These are phyloP conservation scores for Aureobasidium sp. DNA, from an alignment of 2,329 filamentous ascomycete genomes.

Conservation along the genomic window DNA sequence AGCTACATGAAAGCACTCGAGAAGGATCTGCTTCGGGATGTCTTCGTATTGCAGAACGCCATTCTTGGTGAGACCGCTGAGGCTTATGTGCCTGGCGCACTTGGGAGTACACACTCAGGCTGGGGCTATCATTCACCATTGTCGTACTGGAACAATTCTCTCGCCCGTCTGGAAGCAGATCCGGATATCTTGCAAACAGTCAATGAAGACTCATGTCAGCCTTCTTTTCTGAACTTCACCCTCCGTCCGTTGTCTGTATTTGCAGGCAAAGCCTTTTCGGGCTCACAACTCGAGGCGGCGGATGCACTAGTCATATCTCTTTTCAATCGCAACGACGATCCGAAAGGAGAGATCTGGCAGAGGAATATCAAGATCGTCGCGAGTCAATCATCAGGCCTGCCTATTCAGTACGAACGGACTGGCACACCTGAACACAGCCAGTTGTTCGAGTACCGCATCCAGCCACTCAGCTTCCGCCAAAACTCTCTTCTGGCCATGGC, in stretches of 20 bases:
- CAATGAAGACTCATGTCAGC: conserved; percentile 55
- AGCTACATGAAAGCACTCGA: conserved; percentile 72
- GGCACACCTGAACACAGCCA: conserved; percentile 37
- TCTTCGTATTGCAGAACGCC: conserved; percentile 62
- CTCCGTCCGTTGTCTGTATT: conserved; percentile 73
- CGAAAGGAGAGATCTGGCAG: conserved; percentile 60
- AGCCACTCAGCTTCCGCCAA: conserved; percentile 62
- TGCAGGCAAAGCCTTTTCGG: conserved; percentile 69
- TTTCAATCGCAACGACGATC: conserved; percentile 59
- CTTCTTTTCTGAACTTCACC: conserved; percentile 65
- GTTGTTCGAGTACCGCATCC: conserved; percentile 72
- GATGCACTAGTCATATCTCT: conserved; percentile 74
- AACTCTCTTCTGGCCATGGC: conserved; percentile 56
- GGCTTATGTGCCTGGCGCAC: neutral
- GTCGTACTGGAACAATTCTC: conserved; percentile 68
- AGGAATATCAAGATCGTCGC: conserved; percentile 38
- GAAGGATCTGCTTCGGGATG: conserved; percentile 55
- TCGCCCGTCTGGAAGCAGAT: conserved; percentile 53
- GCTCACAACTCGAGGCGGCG: conserved; percentile 59
- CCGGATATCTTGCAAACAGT: conserved; percentile 60
- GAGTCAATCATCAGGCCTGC: conserved; percentile 9
- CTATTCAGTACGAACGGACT: conserved; percentile 10
- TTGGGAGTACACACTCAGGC: neutral
- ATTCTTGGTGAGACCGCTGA: conserved; percentile 48
- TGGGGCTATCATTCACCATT: conserved; percentile 81